Conservation (phyloP, 148 eudicot genomes). For the Amaranthus hypochondriacus region DNA sequence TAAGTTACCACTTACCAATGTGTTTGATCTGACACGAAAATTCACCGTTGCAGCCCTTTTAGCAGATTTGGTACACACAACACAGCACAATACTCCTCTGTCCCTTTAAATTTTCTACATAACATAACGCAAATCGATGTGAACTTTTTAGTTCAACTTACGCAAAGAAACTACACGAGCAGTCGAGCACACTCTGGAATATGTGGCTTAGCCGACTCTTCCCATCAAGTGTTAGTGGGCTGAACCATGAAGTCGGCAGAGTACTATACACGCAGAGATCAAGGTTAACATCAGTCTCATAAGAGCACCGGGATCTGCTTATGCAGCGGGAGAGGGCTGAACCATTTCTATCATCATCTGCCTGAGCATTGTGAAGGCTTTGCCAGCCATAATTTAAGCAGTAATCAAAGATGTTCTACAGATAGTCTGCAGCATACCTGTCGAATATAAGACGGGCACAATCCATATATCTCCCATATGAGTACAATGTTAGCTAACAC, state of each 20-base stretch:
- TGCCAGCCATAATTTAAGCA: constrained; percentile 27
- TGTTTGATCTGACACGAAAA: too few relatives aligned
- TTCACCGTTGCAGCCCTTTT: too few relatives aligned
- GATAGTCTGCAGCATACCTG: constrained; percentile 34
- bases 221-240: constrained; percentile 20
- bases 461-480: constrained; percentile 23
- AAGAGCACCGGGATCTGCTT: constrained; percentile 42
- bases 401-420: constrained; percentile 44
- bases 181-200: not conserved
- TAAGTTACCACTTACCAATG: too few relatives aligned
- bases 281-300: constrained; percentile 28
- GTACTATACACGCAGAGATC: constrained; percentile 34
- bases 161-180: too few relatives aligned
- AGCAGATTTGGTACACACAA: too few relatives aligned
- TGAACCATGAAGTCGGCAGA: constrained; percentile 45
- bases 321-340: constrained; percentile 39
- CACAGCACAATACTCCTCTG: too few relatives aligned
- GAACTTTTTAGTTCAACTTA: too few relatives aligned
- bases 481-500: constrained; percentile 33
- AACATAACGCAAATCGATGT: too few relatives aligned
- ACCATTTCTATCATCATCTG: constrained; percentile 30
- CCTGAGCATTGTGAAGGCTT: constrained; percentile 34
- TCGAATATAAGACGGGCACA: constrained; percentile 38
- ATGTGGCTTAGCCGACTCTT: constrained; percentile 7
- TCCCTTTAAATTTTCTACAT: too few relatives aligned